These are phyloP conservation scores for Alternaria brassicicola DNA, from an alignment of 2,329 filamentous ascomycete species.

Conservation along the genomic window DNA sequence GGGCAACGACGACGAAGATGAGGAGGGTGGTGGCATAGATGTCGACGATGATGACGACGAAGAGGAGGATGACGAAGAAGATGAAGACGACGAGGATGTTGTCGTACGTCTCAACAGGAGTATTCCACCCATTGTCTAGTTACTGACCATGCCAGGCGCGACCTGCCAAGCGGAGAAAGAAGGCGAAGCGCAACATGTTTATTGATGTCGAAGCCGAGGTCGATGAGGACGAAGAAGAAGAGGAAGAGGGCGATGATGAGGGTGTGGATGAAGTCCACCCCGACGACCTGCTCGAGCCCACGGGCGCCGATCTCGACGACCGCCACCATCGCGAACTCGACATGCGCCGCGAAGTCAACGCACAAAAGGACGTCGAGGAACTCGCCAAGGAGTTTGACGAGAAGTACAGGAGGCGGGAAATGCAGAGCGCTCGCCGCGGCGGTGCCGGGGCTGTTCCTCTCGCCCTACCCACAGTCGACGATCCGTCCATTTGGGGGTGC, in stretches of 20 bases:
- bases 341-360: constrained; percentile 83
- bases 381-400: constrained; percentile 81
- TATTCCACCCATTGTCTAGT: neutral
- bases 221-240: constrained; percentile 84
- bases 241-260: constrained; percentile 80
- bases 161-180: constrained; percentile 78
- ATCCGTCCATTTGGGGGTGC: constrained; percentile 94
- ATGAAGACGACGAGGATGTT: constrained; percentile 65
- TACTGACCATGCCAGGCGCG: constrained; percentile 59
- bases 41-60: constrained; percentile 63
- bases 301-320: constrained; percentile 83
- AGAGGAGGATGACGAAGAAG: constrained; percentile 65
- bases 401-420: constrained; percentile 77
- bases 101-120: constrained; percentile 27
- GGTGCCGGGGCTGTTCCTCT: constrained; percentile 54
- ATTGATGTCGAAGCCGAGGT: constrained; percentile 98
- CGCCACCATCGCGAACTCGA: constrained; percentile 93
- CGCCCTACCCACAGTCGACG: constrained; percentile 88
- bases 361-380: constrained; percentile 90
- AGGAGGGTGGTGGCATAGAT: constrained; percentile 58
- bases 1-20: constrained; percentile 55
- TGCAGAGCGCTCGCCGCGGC: constrained; percentile 39
- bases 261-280: constrained; percentile 90
- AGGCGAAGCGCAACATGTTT: constrained; percentile 80
- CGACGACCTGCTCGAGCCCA: constrained; percentile 82